A percentile compares a stretch with the other conserved stretches of the same genome.
phyloP scores from a whole-genome alignment of 1,139 yeast genomes.

The Pneumocystis canis region DNA sequence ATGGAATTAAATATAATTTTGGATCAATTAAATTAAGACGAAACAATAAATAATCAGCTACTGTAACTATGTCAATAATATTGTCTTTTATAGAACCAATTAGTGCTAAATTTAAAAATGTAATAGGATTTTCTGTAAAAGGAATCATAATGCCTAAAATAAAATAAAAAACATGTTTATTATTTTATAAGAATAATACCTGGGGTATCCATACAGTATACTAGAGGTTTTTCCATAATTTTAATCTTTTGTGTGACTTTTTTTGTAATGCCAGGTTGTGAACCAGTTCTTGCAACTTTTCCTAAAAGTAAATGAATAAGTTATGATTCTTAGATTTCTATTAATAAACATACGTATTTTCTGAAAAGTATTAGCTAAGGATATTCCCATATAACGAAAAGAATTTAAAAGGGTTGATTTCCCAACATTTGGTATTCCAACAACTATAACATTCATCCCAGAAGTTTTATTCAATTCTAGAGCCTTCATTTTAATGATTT shows the following conservation, averaged over 20 bases:
- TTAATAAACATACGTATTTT: constrained; percentile 22
- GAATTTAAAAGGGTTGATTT: constrained; percentile 80
- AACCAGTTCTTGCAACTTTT: constrained; percentile 76
- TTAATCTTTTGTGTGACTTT: constrained; percentile 64
- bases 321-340: neutral
- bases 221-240: constrained; percentile 44
- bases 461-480: constrained; percentile 34
- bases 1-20: constrained; percentile 27
- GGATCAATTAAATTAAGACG: constrained; percentile 40
- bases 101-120: constrained; percentile 62
- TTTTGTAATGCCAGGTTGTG: constrained; percentile 82
- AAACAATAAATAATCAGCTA: constrained; percentile 72
- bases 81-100: constrained; percentile 65
- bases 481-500: constrained; percentile 21
- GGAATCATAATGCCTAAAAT: constrained; percentile 9
- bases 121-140: constrained; percentile 54
- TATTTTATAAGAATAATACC: constrained; percentile 37
- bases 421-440: constrained; percentile 98
- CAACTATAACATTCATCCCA: constrained; percentile 53
- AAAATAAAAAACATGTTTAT: neutral
- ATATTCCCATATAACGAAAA: constrained; percentile 43
- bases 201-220: constrained; percentile 76
- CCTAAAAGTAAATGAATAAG: constrained; percentile 9
- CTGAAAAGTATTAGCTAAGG: constrained; percentile 10
- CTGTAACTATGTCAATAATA: constrained; percentile 65